Base-by-base conservation (phyloP, 2,329 filamentous ascomycete genomes). In the Tolypocladium inflatum region DNA sequence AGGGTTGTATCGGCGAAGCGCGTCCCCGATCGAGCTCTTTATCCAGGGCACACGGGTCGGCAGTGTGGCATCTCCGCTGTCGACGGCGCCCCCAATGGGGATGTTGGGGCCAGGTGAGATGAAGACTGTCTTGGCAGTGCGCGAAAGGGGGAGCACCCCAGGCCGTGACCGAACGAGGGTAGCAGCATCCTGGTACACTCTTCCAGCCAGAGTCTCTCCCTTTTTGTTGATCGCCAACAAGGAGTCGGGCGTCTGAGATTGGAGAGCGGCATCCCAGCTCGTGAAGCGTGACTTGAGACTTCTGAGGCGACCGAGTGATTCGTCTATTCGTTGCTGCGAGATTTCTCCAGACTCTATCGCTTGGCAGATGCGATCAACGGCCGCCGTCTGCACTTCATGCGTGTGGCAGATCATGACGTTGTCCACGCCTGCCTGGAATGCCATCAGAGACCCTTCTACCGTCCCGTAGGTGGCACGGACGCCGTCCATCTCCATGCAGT, bases 361-460 rank as follows among this genome's bases (percentile, higher is more conserved):
- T 1, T 59, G 54, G 26, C 64, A 67, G 21, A 67, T 33, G 21
- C 65, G 62, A 52, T 67, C 65, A n/a, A 67, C 54, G 9, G 65
- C 61, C 1, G 60, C 64, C 3, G 64, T 55, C 55, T 67, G 65
- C 15, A 65, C 61, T 11, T 64, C 60, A 54, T 61, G 65, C 0
- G 65, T 67, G 54, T 67, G 65, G 61, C 65, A 67, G 38, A 67
- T 66, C 65, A 67, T 66, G 58, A 65, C 63, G 51, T 63, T 67
- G 57, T 67, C 65, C 19, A 64, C 65, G 3, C 65, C 65, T 19
- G 65, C 65, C 53, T 66, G 57, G 30, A 67, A 59, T 3, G 65
- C 65, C 62, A 65, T 60, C 9, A 67, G 54, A 6, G 65, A 57
- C 1, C 64, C 64, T 33, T 67, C 60, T 0, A 66, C 65, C 0